Percentiles rank a stretch among this genome's conserved stretches.
These are phyloP conservation scores for Agaricus sinodeliciosus DNA, from an alignment of 768 basidiomycete species.

Conservation along the genomic window DNA sequence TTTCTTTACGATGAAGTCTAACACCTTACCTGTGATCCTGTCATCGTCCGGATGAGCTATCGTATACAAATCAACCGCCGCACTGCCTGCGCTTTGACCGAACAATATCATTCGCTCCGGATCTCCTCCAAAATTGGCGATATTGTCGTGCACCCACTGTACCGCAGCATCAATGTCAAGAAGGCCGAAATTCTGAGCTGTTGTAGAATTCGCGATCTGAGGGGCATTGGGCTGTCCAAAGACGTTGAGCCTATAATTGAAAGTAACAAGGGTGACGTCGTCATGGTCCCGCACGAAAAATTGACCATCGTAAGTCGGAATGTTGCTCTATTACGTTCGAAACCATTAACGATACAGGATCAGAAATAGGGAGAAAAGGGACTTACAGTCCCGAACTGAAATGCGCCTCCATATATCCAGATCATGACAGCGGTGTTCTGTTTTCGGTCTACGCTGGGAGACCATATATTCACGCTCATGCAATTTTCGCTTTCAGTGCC, in stretches of 20 bases:
- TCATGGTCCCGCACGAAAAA: slow-evolving; percentile 26
- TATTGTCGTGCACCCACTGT: slow-evolving; percentile 40
- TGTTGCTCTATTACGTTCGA: slow-evolving; percentile 17
- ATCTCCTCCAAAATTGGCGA: slow-evolving; percentile 35
- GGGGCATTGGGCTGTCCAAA: slow-evolving; percentile 35
- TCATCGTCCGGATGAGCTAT: slow-evolving; percentile 27
- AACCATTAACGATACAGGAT: neutral
- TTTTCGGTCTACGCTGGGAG: slow-evolving; percentile 23
- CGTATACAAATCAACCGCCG: slow-evolving; percentile 26
- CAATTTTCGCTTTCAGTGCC: slow-evolving; percentile 30
- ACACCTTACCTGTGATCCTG: slow-evolving; percentile 17
- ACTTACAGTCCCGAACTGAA: slow-evolving; percentile 29
- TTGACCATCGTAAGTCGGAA: slow-evolving; percentile 20
- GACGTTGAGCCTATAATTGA: slow-evolving; percentile 34
- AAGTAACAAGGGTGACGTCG: slow-evolving; percentile 27
- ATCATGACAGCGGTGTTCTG: slow-evolving; percentile 29
- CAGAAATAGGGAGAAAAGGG: neutral
- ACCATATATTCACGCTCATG: slow-evolving; percentile 32
- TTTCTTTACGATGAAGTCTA: slow-evolving; percentile 2
- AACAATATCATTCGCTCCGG: slow-evolving; percentile 28
- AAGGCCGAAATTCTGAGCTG: slow-evolving; percentile 32
- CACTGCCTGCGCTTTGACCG: slow-evolving; percentile 31
- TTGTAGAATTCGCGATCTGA: slow-evolving; percentile 20
- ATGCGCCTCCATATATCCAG: slow-evolving; percentile 33
- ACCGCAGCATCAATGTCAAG: slow-evolving; percentile 33